These are phyloP conservation scores for Fonsecaea pugnacius DNA, from an alignment of 2,329 filamentous ascomycete genomes.

Conservation along the genomic window DNA sequence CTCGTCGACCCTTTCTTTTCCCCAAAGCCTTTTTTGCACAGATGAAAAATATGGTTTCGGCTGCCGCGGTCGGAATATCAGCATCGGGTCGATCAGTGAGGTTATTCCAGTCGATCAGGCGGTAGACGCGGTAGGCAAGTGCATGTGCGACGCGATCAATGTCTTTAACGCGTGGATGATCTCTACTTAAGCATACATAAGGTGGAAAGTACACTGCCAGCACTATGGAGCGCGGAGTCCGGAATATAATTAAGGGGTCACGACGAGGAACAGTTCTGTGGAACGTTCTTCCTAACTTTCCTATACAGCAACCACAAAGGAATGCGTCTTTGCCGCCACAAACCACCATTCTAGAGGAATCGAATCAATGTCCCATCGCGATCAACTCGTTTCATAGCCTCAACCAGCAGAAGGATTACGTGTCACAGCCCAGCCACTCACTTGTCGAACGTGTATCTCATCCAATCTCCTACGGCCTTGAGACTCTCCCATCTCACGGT, in stretches of 20 bases:
- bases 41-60: neutral
- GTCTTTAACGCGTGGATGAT: neutral
- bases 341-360: neutral
- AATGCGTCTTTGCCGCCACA: neutral
- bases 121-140: neutral
- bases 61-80: neutral
- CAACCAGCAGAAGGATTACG: neutral
- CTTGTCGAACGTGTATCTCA: slow-evolving; percentile 69
- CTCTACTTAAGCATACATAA: neutral
- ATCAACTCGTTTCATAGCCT: neutral
- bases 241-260: neutral
- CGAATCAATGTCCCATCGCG: neutral
- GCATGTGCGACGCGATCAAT: neutral
- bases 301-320: neutral
- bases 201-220: neutral
- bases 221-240: neutral
- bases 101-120: neutral
- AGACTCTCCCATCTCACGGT: slow-evolving; percentile 90
- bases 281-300: neutral
- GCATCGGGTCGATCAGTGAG: neutral
- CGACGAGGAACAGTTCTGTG: neutral
- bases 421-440: slow-evolving; percentile 36
- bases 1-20: neutral
- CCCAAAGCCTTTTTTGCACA: neutral
- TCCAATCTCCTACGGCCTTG: slow-evolving; percentile 78